Base-by-base conservation (phyloP, 2,329 filamentous ascomycete genomes). In the Lachnellula occidentalis region DNA sequence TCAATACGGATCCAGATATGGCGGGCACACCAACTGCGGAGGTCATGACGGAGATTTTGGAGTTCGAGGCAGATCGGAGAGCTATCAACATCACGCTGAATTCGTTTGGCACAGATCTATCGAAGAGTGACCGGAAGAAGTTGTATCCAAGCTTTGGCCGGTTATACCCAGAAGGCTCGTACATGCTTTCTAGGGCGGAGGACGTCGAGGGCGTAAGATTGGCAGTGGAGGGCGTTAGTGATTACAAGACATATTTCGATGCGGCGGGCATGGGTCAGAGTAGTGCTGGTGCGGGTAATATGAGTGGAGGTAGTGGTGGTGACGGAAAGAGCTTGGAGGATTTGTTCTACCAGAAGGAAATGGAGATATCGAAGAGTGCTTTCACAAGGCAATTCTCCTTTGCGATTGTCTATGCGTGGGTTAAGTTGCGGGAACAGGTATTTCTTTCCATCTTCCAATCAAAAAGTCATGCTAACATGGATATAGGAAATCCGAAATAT, bases 31-130 rank as follows among this genome's bases (percentile, higher is more conserved):
- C 94, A 1, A 99, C 94, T 0, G 80, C 90, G 43, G 91, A 96
- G 66, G 85, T 96, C 70, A 99, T 99, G 94, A 85, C 87, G 7
- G 92, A 97, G 74, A 89, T 96, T 50, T 78, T 99, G 48, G 89
- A 96, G 69, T 99, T 99, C 66, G 94, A 99, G 76, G 94, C 95
- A 22, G 94, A 99, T 70, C 83, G 94, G 63, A 84, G 94, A 70
- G 90, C 92, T 66, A 99, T 99, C 78, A 99, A 99, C 76, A 99
- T 99, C 72, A 99, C 94, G 1, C 82, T 99, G 65, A 99, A 99
- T 78, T 96, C 92, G 0, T 97, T 99, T 66, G 94, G 94, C 60
- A 99, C 95, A 8, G 94, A 99, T 72, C 80, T 99, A 48, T 87
- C 85, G 66, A 99, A 99, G 81, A 81, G 83, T 43, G 94, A 97